Percentiles rank a stretch among this genome's conserved stretches.
phyloP scores from a whole-genome alignment of 176 grass and related monocot genomes.

The Aegilops bicornis region DNA sequence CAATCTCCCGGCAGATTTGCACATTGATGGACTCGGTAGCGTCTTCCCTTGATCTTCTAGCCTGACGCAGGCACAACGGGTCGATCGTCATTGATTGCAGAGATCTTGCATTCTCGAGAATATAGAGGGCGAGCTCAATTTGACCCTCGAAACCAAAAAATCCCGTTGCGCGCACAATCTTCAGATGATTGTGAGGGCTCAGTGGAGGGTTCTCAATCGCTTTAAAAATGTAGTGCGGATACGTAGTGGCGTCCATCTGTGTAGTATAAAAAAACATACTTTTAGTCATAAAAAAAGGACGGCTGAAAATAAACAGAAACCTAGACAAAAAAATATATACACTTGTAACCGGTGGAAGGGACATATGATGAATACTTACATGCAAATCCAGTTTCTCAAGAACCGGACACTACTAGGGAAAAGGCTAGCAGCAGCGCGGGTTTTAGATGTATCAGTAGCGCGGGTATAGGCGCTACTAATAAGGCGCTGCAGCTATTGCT shows the following conservation, averaged over 20 bases:
- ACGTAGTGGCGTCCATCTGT: not conserved
- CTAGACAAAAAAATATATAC: not conserved
- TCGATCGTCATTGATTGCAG: not conserved
- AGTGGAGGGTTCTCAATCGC: not conserved
- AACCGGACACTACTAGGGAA: no score
- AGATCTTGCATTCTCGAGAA: not conserved
- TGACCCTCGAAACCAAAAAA: constrained; percentile 2
- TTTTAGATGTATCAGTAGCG: no score
- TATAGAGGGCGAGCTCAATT: not conserved
- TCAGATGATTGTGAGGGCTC: not conserved
- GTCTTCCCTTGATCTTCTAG: not conserved
- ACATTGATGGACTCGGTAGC: not conserved
- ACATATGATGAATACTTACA: not conserved
- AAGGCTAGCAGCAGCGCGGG: no score
- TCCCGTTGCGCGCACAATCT: not conserved
- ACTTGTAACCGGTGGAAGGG: not conserved
- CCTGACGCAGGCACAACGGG: not conserved
- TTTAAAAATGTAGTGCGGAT: not conserved
- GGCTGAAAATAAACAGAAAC: not conserved
- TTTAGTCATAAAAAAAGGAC: not conserved
- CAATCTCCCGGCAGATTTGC: not conserved
- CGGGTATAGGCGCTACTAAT: no score
- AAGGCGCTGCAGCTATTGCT: no score
- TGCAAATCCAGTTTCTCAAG: constrained; percentile 8
- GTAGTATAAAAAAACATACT: not conserved